Base-by-base conservation (phyloP, 1,284 basidiomycete genomes). In the Marasmius tenuissimus region DNA sequence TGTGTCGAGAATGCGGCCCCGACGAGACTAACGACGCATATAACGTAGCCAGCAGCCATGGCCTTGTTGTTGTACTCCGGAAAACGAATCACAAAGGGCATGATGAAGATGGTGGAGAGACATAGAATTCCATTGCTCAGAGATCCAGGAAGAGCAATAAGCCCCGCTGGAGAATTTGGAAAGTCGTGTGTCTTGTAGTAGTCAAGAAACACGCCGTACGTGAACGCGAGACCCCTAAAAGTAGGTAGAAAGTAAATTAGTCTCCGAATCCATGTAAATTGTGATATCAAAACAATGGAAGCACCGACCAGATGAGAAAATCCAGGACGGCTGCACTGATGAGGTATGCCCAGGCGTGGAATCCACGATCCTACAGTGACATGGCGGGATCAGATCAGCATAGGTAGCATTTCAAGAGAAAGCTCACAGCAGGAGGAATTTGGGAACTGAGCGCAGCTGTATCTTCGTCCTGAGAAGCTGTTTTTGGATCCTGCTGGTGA, bases 271-370 rank as follows among this genome's bases (percentile, higher is more conserved):
- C 37, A 9, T 54, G n/a, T 16, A n/a, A 54, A 9, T 18, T 34
- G 2, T n/a, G 33, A 22, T 14, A 20, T 22, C 8, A 6, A 42
- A 2, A 40, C 8, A 8, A 33, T n/a, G 27, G 27, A 27, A 60
- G 16, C 37, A 47, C 18, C 16, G 40, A 62, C 61, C 62, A 63
- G 27, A 63, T 53, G 16, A 66, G 51, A 39, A 59, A 62, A n/a
- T 63, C 62, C 16, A 63, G 51, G 34, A 62, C 38, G 50, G 57
- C 63, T 12, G 65, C 62, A 42, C 60, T 62, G 14, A 39, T 52
- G 20, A 63, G 58, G 50, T 61, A 66, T 37, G 63, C 61, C 61
- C 60, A 66, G 3, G 65, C 62, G 47, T 63, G 53, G 37, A 65
- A 63, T 49, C 64, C 62, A 22, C 27, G 20, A 50, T 63, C 60